phyloP scores from a whole-genome alignment of 331 rosid species.

The Malus hybrid region DNA sequence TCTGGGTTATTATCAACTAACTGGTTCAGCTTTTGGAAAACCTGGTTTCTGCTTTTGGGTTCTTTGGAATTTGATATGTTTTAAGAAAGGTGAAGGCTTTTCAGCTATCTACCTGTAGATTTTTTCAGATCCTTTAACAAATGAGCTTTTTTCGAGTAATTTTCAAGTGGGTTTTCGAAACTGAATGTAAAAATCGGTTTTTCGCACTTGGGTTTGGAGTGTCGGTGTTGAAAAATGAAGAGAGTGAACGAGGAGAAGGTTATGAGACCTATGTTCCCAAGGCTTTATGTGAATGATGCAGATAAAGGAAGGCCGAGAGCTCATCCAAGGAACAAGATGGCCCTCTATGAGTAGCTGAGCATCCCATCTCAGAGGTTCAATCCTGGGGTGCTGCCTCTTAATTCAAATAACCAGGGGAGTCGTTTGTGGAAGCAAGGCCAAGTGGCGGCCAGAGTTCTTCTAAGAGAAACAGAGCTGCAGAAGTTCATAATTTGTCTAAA shows the following conservation, averaged over 20 bases:
- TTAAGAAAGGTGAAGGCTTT: neutral
- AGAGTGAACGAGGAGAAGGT: slow-evolving; percentile 65
- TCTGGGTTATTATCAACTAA: neutral
- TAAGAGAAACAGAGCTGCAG: slow-evolving; percentile 84
- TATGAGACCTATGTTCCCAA: slow-evolving; percentile 84
- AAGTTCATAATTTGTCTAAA: slow-evolving; percentile 86
- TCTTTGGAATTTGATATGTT: neutral
- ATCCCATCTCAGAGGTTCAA: slow-evolving; percentile 74
- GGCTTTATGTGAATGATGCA: slow-evolving; percentile 76
- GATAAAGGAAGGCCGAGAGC: slow-evolving; percentile 98
- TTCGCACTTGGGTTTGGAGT: slow-evolving; percentile 2
- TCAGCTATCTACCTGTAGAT: neutral
- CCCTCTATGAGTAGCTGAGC: slow-evolving; percentile 85
- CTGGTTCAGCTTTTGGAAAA: neutral
- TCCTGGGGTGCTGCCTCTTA: slow-evolving; percentile 28
- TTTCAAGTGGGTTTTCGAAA: slow-evolving; percentile 8
- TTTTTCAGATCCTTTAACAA: neutral
- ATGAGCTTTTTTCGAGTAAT: slow-evolving; percentile 5
- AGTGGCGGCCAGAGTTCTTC: slow-evolving; percentile 45
- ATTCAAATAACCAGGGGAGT: slow-evolving; percentile 46
- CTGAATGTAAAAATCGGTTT: neutral
- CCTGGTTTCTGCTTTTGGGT: neutral
- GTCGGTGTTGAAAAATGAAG: slow-evolving; percentile 46
- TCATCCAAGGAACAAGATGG: slow-evolving; percentile 99
- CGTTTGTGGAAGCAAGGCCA: slow-evolving; percentile 8